These are phyloP conservation scores for Geotrichum siamense DNA, from an alignment of 1,139 yeast genomes.

Conservation along the genomic window DNA sequence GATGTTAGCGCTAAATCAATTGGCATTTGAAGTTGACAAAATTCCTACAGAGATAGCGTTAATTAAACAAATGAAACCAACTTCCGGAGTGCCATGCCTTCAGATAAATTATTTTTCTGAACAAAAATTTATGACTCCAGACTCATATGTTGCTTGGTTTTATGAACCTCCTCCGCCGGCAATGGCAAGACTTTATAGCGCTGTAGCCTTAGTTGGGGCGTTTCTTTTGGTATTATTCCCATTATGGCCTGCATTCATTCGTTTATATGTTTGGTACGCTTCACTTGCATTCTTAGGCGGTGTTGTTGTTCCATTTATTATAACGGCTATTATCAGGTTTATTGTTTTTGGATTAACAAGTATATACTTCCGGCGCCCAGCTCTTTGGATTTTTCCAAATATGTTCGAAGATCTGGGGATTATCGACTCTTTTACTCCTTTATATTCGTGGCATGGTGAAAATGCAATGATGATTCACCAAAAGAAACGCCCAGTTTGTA, in stretches of 20 bases:
- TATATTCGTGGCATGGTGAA: constrained; percentile 72
- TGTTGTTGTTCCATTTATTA: constrained; percentile 67
- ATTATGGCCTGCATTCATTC: constrained; percentile 88
- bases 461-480: constrained; percentile 27
- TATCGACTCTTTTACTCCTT: constrained; percentile 80
- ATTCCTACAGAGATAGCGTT: constrained; percentile 66
- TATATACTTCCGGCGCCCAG: constrained; percentile 50
- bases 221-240: constrained; percentile 84
- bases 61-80: constrained; percentile 55
- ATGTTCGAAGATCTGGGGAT: constrained; percentile 93
- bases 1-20: constrained; percentile 60
- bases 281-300: constrained; percentile 66
- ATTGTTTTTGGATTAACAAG: constrained; percentile 60
- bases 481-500: constrained; percentile 23
- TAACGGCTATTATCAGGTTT: constrained; percentile 69
- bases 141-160: constrained; percentile 81
- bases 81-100: constrained; percentile 67
- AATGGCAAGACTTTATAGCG: constrained; percentile 52
- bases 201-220: constrained; percentile 56
- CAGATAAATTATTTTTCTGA: constrained; percentile 45
- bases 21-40: constrained; percentile 55
- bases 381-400: constrained; percentile 94
- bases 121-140: constrained; percentile 59
- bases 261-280: constrained; percentile 82
- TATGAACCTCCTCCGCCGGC: constrained; percentile 66